These are phyloP conservation scores for Penicillium lagena DNA, from an alignment of 495 filamentous ascomycete species.

Conservation along the genomic window DNA sequence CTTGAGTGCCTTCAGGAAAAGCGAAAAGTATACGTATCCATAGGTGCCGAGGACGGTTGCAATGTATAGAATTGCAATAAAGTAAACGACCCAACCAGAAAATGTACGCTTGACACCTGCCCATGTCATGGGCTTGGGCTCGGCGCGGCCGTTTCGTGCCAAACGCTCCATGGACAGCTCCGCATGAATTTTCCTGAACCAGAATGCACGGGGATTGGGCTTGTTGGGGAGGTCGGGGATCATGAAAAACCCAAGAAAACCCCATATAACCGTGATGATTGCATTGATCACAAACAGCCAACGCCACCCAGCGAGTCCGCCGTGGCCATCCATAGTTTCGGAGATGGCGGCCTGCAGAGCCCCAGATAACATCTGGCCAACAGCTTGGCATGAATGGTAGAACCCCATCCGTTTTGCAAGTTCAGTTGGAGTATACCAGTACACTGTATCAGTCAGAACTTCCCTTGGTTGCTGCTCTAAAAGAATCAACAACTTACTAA, in stretches of 20 bases:
- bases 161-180: conserved; percentile 23
- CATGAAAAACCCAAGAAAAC: conserved; percentile 52
- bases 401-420: conserved; percentile 42
- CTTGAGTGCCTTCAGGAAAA: conserved; percentile 22
- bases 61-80: conserved; percentile 21
- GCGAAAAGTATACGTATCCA: conserved; percentile 24
- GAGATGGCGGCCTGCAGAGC: conserved; percentile 28
- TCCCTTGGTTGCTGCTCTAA: background rate
- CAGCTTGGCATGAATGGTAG: conserved; percentile 30
- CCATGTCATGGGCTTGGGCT: conserved; percentile 24
- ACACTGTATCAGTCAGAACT: conserved; percentile 10
- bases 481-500: conserved; percentile 9
- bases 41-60: conserved; percentile 25
- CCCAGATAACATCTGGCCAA: conserved; percentile 28
- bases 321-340: conserved; percentile 44
- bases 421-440: conserved; percentile 33
- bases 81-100: conserved; percentile 25
- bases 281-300: conserved; percentile 56
- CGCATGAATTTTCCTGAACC: conserved; percentile 22
- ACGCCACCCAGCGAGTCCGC: conserved; percentile 58
- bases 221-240: conserved; percentile 44
- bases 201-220: conserved; percentile 25
- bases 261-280: conserved; percentile 48
- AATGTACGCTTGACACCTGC: conserved; percentile 22
- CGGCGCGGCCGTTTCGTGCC: conserved; percentile 22